Percentiles rank a stretch among this genome's conserved stretches.
phyloP scores from a whole-genome alignment of 805 yeast genomes.

The Myxozyma monticola region DNA sequence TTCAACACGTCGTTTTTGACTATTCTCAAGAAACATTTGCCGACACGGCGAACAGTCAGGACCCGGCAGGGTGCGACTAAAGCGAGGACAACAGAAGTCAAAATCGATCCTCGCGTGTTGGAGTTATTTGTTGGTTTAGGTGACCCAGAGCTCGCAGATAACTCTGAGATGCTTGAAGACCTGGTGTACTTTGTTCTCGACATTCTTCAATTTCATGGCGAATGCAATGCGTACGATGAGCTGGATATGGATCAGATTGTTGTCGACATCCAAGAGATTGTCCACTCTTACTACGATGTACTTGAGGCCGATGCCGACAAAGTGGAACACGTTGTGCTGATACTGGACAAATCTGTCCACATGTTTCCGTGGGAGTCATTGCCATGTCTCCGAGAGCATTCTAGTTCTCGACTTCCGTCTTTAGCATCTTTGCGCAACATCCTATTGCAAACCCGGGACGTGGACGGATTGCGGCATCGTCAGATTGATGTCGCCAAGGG shows the following conservation, averaged over 20 bases:
- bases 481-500: constrained; percentile 38
- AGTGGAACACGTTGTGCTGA: constrained; percentile 60
- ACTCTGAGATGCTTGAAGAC: constrained; percentile 56
- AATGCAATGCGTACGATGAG: constrained; percentile 63
- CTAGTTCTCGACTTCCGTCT: constrained; percentile 79
- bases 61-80: constrained; percentile 25
- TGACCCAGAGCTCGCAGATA: constrained; percentile 37
- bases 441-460: constrained; percentile 32
- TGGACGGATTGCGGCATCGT: background rate
- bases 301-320: constrained; percentile 7
- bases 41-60: constrained; percentile 46
- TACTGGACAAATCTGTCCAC: constrained; percentile 67
- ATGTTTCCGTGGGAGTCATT: constrained; percentile 89
- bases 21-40: constrained; percentile 49
- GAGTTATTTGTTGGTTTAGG: constrained; percentile 55
- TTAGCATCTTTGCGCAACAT: constrained; percentile 46
- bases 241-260: constrained; percentile 58
- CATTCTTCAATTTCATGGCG: constrained; percentile 61
- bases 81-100: constrained; percentile 28
- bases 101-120: constrained; percentile 49
- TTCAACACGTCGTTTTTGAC: constrained; percentile 45
- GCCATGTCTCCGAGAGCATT: constrained; percentile 50
- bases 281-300: constrained; percentile 21
- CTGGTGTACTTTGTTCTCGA: constrained; percentile 63
- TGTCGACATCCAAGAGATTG: constrained; percentile 51